A percentile compares a stretch with the other conserved stretches of the same genome.
phyloP scores from a whole-genome alignment of 148 eudicot species.

The Chenopodium quinoa region DNA sequence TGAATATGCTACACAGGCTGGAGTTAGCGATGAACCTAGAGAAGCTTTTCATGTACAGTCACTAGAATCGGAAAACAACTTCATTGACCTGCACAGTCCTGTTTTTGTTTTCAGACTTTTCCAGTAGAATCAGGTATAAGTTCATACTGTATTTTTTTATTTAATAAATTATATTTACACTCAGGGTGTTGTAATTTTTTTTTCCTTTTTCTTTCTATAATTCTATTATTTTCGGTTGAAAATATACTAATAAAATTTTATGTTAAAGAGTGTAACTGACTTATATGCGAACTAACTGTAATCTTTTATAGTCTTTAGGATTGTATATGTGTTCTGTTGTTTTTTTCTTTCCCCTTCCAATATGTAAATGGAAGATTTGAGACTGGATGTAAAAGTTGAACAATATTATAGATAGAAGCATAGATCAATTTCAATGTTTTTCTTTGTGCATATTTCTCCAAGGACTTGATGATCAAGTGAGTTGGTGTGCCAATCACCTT shows the following conservation, averaged over 20 bases:
- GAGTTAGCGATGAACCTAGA: constrained; percentile 83
- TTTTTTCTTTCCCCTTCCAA: background rate
- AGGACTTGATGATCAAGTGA: too few relatives aligned
- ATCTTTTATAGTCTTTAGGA: background rate
- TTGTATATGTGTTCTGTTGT: background rate
- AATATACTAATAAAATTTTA: too few relatives aligned
- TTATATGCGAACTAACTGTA: too few relatives aligned
- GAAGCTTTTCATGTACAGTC: constrained; percentile 64
- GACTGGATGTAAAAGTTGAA: constrained; percentile 3
- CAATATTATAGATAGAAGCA: background rate
- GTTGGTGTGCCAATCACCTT: too few relatives aligned
- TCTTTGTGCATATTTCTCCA: background rate
- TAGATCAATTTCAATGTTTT: background rate
- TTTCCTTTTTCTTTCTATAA: too few relatives aligned
- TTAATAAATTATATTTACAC: background rate
- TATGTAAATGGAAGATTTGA: background rate
- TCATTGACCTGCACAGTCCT: constrained; percentile 62
- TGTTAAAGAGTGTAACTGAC: too few relatives aligned
- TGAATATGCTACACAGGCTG: constrained; percentile 93
- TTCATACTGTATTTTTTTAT: background rate
- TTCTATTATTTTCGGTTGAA: too few relatives aligned
- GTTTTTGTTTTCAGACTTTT: constrained; percentile 75
- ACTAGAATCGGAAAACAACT: constrained; percentile 45
- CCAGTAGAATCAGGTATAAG: constrained; percentile 34
- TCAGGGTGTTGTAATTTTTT: too few relatives aligned